Evolutionary conservation across 164 flowering plant genomes (phyloP).

Genomic region (Warburgia ugandensis): DNA sequence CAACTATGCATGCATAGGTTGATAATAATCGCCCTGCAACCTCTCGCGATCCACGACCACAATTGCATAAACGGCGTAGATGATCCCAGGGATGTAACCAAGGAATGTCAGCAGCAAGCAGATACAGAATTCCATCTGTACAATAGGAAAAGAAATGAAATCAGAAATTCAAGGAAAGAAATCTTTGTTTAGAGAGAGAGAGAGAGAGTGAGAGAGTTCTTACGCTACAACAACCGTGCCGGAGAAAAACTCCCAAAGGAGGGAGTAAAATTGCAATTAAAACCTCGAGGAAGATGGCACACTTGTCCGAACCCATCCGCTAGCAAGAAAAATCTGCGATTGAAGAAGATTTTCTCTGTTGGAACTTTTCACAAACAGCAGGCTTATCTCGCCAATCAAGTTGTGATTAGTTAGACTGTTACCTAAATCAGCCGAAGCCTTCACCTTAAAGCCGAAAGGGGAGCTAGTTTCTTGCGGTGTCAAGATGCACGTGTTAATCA

Average conservation of each 20-base stretch:
- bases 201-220: not conserved
- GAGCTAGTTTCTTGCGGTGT: too few relatives aligned
- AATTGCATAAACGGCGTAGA: constrained; percentile 42
- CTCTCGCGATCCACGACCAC: constrained; percentile 20
- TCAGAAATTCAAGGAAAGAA: not conserved
- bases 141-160: not conserved
- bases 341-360: too few relatives aligned
- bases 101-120: constrained; percentile 37
- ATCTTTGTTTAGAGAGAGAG: not conserved
- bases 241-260: constrained; percentile 68
- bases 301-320: constrained; percentile 3
- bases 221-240: constrained; percentile 61
- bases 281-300: constrained; percentile 31
- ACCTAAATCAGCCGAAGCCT: too few relatives aligned
- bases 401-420: too few relatives aligned
- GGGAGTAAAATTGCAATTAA: constrained; percentile 64
- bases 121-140: constrained; percentile 33
- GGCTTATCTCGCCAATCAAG: too few relatives aligned
- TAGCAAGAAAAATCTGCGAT: too few relatives aligned
- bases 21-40: constrained; percentile 10
- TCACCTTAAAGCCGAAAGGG: too few relatives aligned
- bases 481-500: too few relatives aligned
- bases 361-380: too few relatives aligned
- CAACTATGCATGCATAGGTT: constrained; percentile 12
- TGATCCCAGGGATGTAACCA: constrained; percentile 44